Evolutionary conservation across 495 filamentous ascomycete genomes (phyloP), one percentile per base, ranked within the genome.

Genomic region (Baudoinia panamericana): DNA sequence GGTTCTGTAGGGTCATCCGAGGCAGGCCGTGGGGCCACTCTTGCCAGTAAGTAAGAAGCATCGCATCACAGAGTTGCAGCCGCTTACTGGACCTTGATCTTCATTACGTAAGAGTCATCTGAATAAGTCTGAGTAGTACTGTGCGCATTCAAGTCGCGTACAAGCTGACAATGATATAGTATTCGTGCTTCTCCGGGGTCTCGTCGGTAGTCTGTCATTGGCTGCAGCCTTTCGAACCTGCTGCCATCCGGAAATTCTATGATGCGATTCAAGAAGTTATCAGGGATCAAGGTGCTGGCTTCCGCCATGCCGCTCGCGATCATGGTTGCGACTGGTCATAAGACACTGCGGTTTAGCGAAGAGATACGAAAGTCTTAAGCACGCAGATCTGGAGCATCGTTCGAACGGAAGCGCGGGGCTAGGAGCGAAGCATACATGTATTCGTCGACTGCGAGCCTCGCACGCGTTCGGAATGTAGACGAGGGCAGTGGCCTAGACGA

Each of bases 101-200:
- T 48, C 45, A 48, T 43, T 4, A 48, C 34, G 11, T 22, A 43
- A n/a, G 20, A 11, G 2, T 39, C 20, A 2, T 48, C 31, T 12
- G 5, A 2, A 2, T 10, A 8, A 6, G 20, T 31, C 9, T 12
- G 6, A 27, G 16, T 24, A 9, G 40, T 8, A 8, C 21, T 22
- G n/a, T 26, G 33, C 20, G n/a, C 34, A 21, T 16, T 12, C n/a
- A n/a, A n/a, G 2, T 23, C 16, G n/a, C 9, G 2, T n/a, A 10
- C 1, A 19, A 26, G 21, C 25, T 28, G 17, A 19, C 45, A 48
- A 4, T 38, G 24, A 18, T 37, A 48, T 15, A 48, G 20, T 30
- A 48, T 48, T 4, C 45, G 29, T 15, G 45, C 39, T 28, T 48
- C 45, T 25, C 39, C 39, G 22, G 45, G 45, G 26, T 48, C 45